phyloP scores from a whole-genome alignment of 495 filamentous ascomycete species.

The Aspergillus funiculosus region DNA sequence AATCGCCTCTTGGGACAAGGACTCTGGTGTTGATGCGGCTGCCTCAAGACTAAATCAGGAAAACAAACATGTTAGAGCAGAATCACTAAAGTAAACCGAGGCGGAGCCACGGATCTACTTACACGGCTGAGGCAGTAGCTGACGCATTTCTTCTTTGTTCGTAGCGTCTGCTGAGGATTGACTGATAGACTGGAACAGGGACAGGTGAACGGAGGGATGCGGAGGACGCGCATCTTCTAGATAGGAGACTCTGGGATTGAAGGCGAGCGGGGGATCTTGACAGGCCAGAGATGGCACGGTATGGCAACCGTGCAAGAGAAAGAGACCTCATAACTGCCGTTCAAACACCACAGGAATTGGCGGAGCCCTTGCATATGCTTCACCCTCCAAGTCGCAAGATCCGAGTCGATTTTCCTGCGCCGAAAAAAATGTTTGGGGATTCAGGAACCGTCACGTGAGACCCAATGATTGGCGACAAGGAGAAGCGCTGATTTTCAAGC shows the following conservation, averaged over 20 bases:
- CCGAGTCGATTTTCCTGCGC: constrained; percentile 22
- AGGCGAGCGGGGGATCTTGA: constrained; percentile 36
- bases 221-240: constrained; percentile 37
- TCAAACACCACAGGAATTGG: constrained; percentile 28
- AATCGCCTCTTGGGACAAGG: constrained; percentile 59
- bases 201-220: constrained; percentile 39
- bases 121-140: constrained; percentile 38
- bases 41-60: constrained; percentile 46
- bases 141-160: constrained; percentile 41
- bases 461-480: constrained; percentile 9
- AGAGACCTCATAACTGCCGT: constrained; percentile 40
- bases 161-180: constrained; percentile 32
- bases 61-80: constrained; percentile 11
- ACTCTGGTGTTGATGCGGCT: constrained; percentile 53
- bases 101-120: constrained; percentile 14
- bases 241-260: constrained; percentile 34
- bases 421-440: constrained; percentile 45
- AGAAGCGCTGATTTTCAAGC: neutral
- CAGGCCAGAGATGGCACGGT: constrained; percentile 41
- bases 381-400: constrained; percentile 4
- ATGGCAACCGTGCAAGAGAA: constrained; percentile 41
- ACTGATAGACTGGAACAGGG: constrained; percentile 37
- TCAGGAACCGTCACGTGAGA: constrained; percentile 44
- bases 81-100: constrained; percentile 1
- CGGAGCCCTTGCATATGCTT: constrained; percentile 25